Conservation (phyloP, 306 rosid species). For the Sechiopsis laciniata region DNA sequence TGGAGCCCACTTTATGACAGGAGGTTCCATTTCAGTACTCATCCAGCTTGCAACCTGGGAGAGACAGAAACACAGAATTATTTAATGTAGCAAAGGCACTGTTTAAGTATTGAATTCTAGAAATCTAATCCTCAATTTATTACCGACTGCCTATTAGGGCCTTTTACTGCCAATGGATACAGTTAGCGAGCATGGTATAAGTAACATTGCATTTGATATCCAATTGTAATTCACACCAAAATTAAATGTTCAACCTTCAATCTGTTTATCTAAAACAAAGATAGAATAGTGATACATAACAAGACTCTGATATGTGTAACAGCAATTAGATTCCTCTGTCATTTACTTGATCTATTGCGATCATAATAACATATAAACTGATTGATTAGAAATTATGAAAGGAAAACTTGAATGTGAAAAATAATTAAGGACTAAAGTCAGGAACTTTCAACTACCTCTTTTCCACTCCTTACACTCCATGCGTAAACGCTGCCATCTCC, state of each 20-base stretch:
- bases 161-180: neutral
- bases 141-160: neutral
- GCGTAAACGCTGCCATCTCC: conserved; percentile 88
- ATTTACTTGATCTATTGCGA: conserved; percentile 10
- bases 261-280: neutral
- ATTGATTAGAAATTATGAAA: neutral
- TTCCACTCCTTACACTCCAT: conserved; percentile 80
- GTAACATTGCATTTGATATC: no score
- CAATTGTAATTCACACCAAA: neutral
- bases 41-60: conserved; percentile 83
- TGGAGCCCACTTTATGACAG: conserved; percentile 88
- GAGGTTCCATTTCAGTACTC: conserved; percentile 86
- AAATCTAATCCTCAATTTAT: neutral
- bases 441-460: conserved; percentile 51
- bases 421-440: conserved; percentile 8
- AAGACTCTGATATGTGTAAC: neutral
- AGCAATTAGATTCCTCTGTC: conserved; percentile 6
- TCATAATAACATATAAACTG: neutral
- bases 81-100: neutral
- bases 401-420: neutral
- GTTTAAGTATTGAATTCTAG: neutral
- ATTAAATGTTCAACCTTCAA: neutral
- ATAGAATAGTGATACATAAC: neutral
- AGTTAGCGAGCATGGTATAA: neutral
- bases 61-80: no score